Percentiles rank a stretch among this genome's conserved stretches.
phyloP scores from a whole-genome alignment of 768 basidiomycete genomes.

The Rhizopogon sp. region DNA sequence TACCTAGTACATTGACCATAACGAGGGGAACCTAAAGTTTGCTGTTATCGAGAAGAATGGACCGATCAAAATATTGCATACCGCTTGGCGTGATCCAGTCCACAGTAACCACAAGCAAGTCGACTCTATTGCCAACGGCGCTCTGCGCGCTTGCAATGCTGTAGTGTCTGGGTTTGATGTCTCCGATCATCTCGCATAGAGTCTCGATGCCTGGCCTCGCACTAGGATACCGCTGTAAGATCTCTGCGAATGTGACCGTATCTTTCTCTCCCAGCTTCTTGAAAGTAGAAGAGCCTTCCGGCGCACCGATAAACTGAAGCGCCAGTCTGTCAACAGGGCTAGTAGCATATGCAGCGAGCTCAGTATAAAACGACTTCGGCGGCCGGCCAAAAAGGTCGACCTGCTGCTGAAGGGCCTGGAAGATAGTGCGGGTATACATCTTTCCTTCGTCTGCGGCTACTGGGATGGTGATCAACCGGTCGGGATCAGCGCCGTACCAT shows the following conservation, averaged over 20 bases:
- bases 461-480: slow-evolving; percentile 78
- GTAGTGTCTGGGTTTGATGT: slow-evolving; percentile 97
- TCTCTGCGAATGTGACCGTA: slow-evolving; percentile 89
- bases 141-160: slow-evolving; percentile 96
- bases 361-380: slow-evolving; percentile 92
- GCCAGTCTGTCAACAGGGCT: slow-evolving; percentile 67
- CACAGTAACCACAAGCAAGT: slow-evolving; percentile 92
- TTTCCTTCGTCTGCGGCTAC: slow-evolving; percentile 57
- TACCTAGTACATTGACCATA: slow-evolving; percentile 98
- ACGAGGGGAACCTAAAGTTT: slow-evolving; percentile 54
- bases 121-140: slow-evolving; percentile 91
- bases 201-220: slow-evolving; percentile 81
- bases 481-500: slow-evolving; percentile 87
- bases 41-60: neutral
- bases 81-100: slow-evolving; percentile 88
- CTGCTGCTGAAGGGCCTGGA: slow-evolving; percentile 95
- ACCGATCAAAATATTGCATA: slow-evolving; percentile 31
- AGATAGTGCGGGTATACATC: slow-evolving; percentile 89
- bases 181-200: slow-evolving; percentile 84
- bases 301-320: slow-evolving; percentile 86
- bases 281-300: slow-evolving; percentile 88
- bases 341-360: slow-evolving; percentile 74
- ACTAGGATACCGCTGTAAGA: slow-evolving; percentile 69
- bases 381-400: slow-evolving; percentile 95
- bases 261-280: slow-evolving; percentile 96